Conservation (phyloP, 305 asterid genomes). For the Rubia balearica region DNA sequence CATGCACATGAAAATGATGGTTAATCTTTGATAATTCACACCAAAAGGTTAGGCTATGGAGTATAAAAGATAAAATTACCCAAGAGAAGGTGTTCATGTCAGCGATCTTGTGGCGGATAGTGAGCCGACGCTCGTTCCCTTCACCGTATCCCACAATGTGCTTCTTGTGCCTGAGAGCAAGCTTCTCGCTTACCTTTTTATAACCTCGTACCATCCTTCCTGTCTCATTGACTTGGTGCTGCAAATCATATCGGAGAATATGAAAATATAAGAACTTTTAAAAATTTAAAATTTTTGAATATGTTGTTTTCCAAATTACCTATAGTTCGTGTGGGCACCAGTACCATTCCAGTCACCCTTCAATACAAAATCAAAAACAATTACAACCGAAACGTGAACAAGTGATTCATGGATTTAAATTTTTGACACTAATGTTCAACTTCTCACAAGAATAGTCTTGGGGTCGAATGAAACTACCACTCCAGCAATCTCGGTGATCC, state of each 20-base stretch:
- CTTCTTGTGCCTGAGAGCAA: conserved; percentile 64
- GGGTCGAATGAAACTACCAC: conserved; percentile 90
- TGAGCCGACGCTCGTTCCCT: conserved; percentile 91
- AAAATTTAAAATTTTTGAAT: background rate
- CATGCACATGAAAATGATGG: background rate
- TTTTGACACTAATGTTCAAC: background rate
- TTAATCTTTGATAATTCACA: background rate
- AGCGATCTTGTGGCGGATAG: conserved; percentile 79
- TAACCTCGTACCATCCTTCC: conserved; percentile 70
- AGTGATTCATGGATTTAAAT: background rate
- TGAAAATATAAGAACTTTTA: background rate
- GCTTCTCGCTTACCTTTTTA: conserved; percentile 85
- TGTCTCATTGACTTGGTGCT: conserved; percentile 83
- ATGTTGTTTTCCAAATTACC: conserved; percentile 25
- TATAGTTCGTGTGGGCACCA: conserved; percentile 88
- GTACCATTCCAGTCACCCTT: conserved; percentile 97
- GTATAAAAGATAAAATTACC: conserved; percentile 29
- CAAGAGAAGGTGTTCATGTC: conserved; percentile 63
- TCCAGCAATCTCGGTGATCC: conserved; percentile 89
- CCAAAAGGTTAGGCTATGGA: background rate
- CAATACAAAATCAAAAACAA: background rate
- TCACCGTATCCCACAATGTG: conserved; percentile 90
- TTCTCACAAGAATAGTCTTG: conserved; percentile 60
- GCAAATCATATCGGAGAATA: conserved; percentile 5
- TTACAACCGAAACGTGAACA: background rate